A percentile compares a stretch with the other conserved stretches of the same genome.
Conservation (phyloP, 768 basidiomycete species). For the Trametes punicea region DNA sequence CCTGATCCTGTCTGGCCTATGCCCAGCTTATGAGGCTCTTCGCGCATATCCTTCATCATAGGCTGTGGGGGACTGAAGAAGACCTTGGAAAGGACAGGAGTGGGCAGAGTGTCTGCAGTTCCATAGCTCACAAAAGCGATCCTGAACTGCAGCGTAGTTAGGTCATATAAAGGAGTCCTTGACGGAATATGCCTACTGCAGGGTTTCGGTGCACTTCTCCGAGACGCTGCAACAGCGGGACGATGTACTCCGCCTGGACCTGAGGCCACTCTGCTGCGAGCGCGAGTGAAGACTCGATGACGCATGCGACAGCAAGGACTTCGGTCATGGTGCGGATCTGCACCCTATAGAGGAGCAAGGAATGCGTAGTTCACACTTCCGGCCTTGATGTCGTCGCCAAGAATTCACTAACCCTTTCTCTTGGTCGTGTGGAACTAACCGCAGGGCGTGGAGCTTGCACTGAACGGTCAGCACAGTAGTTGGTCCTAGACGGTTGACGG, state of each 20-base stretch:
- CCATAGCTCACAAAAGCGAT: conserved; percentile 64
- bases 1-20: conserved; percentile 52
- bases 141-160: conserved; percentile 31
- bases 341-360: not conserved
- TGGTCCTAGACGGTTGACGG: not conserved
- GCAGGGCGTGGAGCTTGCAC: not conserved
- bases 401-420: not conserved
- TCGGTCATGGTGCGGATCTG: conserved; percentile 1
- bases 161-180: not conserved
- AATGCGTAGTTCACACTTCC: not conserved
- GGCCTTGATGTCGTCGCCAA: no score
- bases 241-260: conserved; percentile 46
- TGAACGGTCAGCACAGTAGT: not conserved
- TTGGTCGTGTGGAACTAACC: not conserved
- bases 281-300: conserved; percentile 58
- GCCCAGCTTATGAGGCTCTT: conserved; percentile 48
- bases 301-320: conserved; percentile 45
- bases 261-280: conserved; percentile 52
- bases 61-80: conserved; percentile 48
- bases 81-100: conserved; percentile 52
- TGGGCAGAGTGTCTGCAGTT: conserved; percentile 50
- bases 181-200: conserved; percentile 31
- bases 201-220: conserved; percentile 36
- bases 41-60: conserved; percentile 44
- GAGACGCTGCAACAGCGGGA: conserved; percentile 50